These are phyloP conservation scores for Eucalyptus virginea DNA, from an alignment of 345 rosid species.

Conservation along the genomic window DNA sequence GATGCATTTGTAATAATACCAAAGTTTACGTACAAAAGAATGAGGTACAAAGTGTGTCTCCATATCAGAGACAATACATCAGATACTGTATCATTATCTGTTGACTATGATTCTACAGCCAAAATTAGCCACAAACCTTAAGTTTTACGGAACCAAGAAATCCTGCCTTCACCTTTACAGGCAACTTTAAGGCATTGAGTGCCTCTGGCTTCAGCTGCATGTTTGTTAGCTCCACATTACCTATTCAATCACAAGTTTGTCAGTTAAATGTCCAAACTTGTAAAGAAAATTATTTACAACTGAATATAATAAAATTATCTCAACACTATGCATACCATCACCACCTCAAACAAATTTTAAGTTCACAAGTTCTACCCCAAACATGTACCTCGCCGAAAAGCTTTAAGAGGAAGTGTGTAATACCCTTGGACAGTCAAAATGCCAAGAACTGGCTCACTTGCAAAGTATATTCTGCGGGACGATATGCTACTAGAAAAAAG, in stretches of 20 bases:
- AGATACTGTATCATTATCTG: neutral
- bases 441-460: neutral
- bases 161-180: conserved; percentile 97
- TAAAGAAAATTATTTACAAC: neutral
- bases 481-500: neutral
- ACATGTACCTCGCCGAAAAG: neutral
- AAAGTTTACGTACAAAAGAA: neutral
- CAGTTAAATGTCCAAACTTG: neutral
- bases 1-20: neutral
- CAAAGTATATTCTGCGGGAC: neutral
- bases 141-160: conserved; percentile 98
- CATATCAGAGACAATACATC: neutral
- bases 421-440: neutral
- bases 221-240: conserved; percentile 89
- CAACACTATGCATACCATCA: neutral
- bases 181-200: conserved; percentile 85
- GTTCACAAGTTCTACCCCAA: neutral
- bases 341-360: neutral
- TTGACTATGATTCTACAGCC: neutral
- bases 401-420: neutral
- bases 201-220: conserved; percentile 99
- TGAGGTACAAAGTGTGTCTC: neutral
- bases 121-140: conserved; percentile 44
- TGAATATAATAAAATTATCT: neutral
- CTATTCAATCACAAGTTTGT: conserved; percentile 14